Conservation (phyloP, 2,329 filamentous ascomycete species). For the Ilyonectria destructans region DNA sequence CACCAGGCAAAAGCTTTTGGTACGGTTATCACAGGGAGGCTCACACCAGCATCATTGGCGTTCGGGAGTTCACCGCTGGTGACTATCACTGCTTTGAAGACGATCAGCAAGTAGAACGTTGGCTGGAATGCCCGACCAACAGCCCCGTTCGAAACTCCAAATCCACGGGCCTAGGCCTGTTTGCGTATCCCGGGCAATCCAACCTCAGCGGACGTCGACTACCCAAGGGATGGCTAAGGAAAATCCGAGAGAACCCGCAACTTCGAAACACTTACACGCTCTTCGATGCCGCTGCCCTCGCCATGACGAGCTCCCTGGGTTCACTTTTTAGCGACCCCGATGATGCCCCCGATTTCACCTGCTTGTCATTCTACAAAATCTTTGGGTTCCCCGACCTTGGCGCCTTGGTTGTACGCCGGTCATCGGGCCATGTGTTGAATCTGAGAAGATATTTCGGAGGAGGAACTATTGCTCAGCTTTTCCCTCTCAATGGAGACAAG, state of each 20-base stretch:
- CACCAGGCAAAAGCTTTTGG: constrained; percentile 64
- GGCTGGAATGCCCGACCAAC: constrained; percentile 54
- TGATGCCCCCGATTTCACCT: constrained; percentile 73
- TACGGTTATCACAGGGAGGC: constrained; percentile 75
- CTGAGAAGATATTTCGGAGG: constrained; percentile 77
- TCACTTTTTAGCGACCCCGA: constrained; percentile 65
- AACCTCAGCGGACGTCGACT: constrained; percentile 79
- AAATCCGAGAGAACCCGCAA: constrained; percentile 50
- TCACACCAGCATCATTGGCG: constrained; percentile 78
- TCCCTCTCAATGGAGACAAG: constrained; percentile 43
- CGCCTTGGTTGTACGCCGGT: constrained; percentile 70
- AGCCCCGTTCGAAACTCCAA: constrained; percentile 38
- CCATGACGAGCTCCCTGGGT: constrained; percentile 74
- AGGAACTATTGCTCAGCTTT: constrained; percentile 75
- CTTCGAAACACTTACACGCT: constrained; percentile 63
- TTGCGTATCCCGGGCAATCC: constrained; percentile 80
- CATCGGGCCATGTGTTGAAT: constrained; percentile 69
- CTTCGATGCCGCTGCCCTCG: constrained; percentile 75
- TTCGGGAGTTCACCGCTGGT: constrained; percentile 74
- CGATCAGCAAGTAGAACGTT: constrained; percentile 67
- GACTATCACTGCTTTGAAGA: constrained; percentile 73
- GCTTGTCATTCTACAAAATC: constrained; percentile 77
- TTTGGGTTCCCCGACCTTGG: constrained; percentile 79
- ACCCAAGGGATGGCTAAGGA: constrained; percentile 70
- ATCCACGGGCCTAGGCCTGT: constrained; percentile 57